phyloP scores from a whole-genome alignment of 2,329 filamentous ascomycete species.

The Penicillium sp. region DNA sequence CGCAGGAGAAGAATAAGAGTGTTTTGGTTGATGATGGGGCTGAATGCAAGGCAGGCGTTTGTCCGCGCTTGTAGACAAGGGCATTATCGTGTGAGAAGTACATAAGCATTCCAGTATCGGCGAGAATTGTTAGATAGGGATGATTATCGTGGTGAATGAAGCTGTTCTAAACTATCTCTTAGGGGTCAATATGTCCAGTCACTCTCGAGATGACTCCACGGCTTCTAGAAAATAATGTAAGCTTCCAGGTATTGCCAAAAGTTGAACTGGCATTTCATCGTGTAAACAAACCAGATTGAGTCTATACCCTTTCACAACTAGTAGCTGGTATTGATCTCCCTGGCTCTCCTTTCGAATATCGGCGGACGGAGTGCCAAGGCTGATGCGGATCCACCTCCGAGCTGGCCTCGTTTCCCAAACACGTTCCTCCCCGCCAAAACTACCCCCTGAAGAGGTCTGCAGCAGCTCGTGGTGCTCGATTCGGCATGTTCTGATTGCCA shows the following conservation, averaged over 20 bases:
- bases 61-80: slow-evolving; percentile 14
- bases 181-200: not conserved
- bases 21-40: slow-evolving; percentile 21
- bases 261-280: too few relatives aligned
- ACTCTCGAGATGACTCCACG: not conserved
- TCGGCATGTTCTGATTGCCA: slow-evolving; percentile 39
- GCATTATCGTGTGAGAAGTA: not conserved
- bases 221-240: not conserved
- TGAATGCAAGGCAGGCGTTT: not conserved
- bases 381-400: slow-evolving; percentile 11
- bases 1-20: slow-evolving; percentile 29
- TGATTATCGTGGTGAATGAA: not conserved
- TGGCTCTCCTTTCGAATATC: not conserved
- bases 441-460: slow-evolving; percentile 17
- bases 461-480: slow-evolving; percentile 16
- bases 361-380: not conserved
- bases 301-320: not conserved
- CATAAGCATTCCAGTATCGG: not conserved
- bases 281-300: too few relatives aligned
- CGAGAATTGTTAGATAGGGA: not conserved
- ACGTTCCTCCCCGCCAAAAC: slow-evolving; percentile 11
- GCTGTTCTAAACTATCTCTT: not conserved
- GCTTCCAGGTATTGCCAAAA: not conserved
- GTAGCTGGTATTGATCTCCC: not conserved
- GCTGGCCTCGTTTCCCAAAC: slow-evolving; percentile 22